phyloP scores from a whole-genome alignment of 305 asterid species.

The Solanum hybrid region DNA sequence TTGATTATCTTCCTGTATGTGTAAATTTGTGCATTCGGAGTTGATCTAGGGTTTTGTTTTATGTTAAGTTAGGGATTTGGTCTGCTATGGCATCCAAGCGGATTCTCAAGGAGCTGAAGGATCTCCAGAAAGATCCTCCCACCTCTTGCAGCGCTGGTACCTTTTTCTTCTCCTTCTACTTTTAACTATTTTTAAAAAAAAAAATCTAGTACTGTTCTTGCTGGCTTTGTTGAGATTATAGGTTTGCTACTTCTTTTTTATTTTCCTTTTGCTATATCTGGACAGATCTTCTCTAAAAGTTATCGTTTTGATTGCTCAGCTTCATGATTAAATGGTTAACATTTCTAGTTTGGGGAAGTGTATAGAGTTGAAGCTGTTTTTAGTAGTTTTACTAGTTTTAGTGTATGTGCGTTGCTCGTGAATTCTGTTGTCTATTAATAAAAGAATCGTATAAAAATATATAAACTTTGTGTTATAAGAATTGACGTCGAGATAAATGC shows the following conservation, averaged over 20 bases:
- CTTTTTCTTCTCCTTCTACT: neutral
- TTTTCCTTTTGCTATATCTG: neutral
- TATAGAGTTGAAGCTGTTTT: neutral
- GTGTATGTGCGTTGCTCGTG: neutral
- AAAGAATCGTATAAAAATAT: neutral
- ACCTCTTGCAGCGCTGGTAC: conserved; percentile 91
- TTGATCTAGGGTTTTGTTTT: neutral
- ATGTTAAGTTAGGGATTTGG: neutral
- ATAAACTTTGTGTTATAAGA: neutral
- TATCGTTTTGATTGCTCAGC: neutral
- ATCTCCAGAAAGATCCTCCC: conserved; percentile 93
- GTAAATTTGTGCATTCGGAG: neutral
- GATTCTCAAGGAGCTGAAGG: conserved; percentile 92
- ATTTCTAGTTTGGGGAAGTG: neutral
- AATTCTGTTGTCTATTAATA: neutral
- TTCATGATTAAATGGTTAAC: neutral
- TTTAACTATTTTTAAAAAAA: neutral
- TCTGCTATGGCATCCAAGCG: conserved; percentile 69
- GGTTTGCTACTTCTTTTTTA: neutral
- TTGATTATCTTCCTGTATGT: neutral
- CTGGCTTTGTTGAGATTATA: neutral
- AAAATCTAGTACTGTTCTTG: neutral
- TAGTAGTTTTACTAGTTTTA: neutral
- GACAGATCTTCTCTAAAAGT: neutral
- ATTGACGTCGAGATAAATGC: neutral